Base-by-base conservation (phyloP, 805 yeast species). In the Ogataea zsoltii region DNA sequence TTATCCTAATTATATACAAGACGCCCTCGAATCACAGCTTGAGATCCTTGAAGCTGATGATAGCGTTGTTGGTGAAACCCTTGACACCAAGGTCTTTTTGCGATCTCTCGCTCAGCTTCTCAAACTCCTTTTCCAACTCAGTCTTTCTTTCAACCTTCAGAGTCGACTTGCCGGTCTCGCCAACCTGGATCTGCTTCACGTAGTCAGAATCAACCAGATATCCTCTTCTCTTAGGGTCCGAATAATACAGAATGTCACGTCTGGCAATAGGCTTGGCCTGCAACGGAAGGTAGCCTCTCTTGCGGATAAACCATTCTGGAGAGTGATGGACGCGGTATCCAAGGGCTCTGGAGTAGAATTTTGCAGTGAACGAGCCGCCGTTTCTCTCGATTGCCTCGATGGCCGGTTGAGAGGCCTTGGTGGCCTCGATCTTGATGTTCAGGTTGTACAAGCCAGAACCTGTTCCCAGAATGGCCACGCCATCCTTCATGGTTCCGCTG, bases 241-340 rank as follows among this genome's bases (percentile, higher is more conserved):
- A 79, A 69, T 94, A 92, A 66, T 75, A 88, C 46, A 80, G 80
- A 45, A 92, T 82, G 60, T 85, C 89, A 67, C 88, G 85, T 68
- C 87, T 80, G 56, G 79, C 82, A 7, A 84, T 85, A 12, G 99
- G 99, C 66, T 90, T 80, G 1, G 97, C 90, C 42, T 79, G 82
- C 53, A 88, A 64, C 36, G 98, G 98, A 13, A 91, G 65, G 53
- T 89, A 80, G 14, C 95, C 96, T 60, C 81, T 83, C 57, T 76
- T 85, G 52, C 73, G 66, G 38, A 86, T 63, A 56, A 83, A 85
- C 65, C 82, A 74, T 38, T 80, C 77, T 10, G 98, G 97, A 37
- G 82, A 67, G 32, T 88, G 71, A 58, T 89, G 94, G 3, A 89
- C 92, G 57, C 80, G 73, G 58, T 86, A 77, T 3, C 88, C 83